A percentile compares a stretch with the other conserved stretches of the same genome.
Evolutionary conservation across 1,284 basidiomycete species (phyloP).

Genomic region (Ustilago esculenta): DNA sequence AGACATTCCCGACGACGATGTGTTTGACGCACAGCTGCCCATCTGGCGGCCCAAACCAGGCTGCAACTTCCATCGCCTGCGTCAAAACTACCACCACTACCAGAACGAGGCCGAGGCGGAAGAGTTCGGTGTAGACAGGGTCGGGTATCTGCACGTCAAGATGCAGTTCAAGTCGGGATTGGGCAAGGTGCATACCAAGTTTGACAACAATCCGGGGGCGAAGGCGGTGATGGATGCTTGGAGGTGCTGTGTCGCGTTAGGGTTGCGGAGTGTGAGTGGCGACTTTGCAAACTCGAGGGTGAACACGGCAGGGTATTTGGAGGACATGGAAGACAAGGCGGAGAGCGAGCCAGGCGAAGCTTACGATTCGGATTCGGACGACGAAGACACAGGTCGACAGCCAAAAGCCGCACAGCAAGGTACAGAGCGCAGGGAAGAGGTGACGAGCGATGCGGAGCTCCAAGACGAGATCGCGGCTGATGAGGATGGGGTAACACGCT

Average conservation of each 20-base stretch:
- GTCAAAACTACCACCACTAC: conserved; percentile 51
- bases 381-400: background rate
- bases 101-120: conserved; percentile 33
- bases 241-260: conserved; percentile 38
- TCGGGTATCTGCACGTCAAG: conserved; percentile 34
- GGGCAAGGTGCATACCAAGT: conserved; percentile 45
- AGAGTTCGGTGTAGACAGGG: conserved; percentile 27
- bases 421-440: background rate
- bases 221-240: conserved; percentile 49
- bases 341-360: background rate
- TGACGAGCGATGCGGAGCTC: background rate
- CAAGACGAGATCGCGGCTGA: conserved; percentile 4
- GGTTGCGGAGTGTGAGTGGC: conserved; percentile 33
- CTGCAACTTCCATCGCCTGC: conserved; percentile 42
- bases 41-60: conserved; percentile 35
- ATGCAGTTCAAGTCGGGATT: conserved; percentile 55
- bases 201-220: conserved; percentile 37
- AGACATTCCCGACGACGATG: conserved; percentile 51
- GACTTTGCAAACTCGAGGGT: conserved; percentile 34
- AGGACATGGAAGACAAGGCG: conserved; percentile 2
- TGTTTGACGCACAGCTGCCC: conserved; percentile 26
- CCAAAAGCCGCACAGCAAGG: background rate
- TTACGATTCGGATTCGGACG: conserved; percentile 1
- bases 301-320: conserved; percentile 20
- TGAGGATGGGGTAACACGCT: conserved; percentile 10